Evolutionary conservation across 306 rosid genomes (phyloP).

Genomic region (Sophora flavescens): DNA sequence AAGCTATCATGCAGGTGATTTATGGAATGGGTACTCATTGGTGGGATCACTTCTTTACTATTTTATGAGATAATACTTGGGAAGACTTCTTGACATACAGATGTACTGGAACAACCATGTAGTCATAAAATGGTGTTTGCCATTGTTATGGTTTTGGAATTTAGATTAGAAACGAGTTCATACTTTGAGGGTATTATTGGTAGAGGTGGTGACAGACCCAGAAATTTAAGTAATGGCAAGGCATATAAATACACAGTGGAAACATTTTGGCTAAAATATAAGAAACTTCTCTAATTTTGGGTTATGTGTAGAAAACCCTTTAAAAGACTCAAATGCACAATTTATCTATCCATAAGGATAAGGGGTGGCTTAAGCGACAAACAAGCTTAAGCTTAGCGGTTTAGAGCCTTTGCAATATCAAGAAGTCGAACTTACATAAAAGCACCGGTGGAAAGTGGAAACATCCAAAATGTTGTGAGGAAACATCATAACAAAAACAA

Average conservation of each 20-base stretch:
- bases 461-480: no score
- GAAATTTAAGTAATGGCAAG: not conserved
- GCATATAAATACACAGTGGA: not conserved
- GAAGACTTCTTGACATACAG: conserved; percentile 30
- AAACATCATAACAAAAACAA: no score
- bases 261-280: not conserved
- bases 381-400: not conserved
- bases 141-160: conserved; percentile 22
- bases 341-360: no score
- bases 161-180: conserved; percentile 37
- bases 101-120: conserved; percentile 17
- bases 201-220: not conserved
- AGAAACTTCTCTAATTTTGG: no score
- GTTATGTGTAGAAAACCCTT: no score
- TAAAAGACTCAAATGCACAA: no score
- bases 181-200: not conserved
- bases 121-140: conserved; percentile 17
- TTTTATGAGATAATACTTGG: conserved; percentile 34
- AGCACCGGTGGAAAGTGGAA: not conserved
- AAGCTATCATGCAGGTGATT: conserved; percentile 89
- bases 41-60: conserved; percentile 23
- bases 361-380: no score
- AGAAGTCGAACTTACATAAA: not conserved
- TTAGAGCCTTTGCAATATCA: not conserved
- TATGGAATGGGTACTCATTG: conserved; percentile 32